Evolutionary conservation across 805 yeast species (phyloP).

Genomic region (Saturnispora gosingensis): DNA sequence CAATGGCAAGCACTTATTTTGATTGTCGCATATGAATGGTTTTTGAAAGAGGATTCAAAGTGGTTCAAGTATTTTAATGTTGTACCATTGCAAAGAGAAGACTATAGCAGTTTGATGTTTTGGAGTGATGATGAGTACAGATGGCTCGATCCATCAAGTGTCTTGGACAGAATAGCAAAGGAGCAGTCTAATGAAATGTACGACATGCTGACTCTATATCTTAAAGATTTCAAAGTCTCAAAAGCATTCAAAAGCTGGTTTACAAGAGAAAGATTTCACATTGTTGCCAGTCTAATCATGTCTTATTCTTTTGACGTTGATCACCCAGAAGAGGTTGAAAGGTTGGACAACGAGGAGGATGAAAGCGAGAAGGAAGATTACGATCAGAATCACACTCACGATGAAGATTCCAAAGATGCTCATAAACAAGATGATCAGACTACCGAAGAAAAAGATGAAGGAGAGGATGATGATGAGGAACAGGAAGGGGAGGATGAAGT

Average conservation of each 20-base stretch:
- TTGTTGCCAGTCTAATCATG: slow-evolving; percentile 73
- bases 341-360: slow-evolving; percentile 24
- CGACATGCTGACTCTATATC: slow-evolving; percentile 31
- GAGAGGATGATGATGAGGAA: slow-evolving; percentile 22
- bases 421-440: slow-evolving; percentile 24
- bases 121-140: slow-evolving; percentile 62
- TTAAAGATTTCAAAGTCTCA: slow-evolving; percentile 26
- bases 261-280: slow-evolving; percentile 52
- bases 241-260: slow-evolving; percentile 22
- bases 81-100: slow-evolving; percentile 39
- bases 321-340: slow-evolving; percentile 23
- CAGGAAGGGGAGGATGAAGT: slow-evolving; percentile 14
- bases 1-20: slow-evolving; percentile 78
- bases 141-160: slow-evolving; percentile 57
- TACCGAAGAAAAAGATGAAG: slow-evolving; percentile 30
- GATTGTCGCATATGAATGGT: slow-evolving; percentile 53
- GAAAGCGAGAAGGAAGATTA: slow-evolving; percentile 14
- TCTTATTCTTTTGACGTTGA: slow-evolving; percentile 87
- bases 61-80: slow-evolving; percentile 71
- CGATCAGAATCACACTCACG: background rate
- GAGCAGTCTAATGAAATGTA: slow-evolving; percentile 57
- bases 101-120: slow-evolving; percentile 63
- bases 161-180: slow-evolving; percentile 62
- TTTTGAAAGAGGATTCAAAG: slow-evolving; percentile 35
- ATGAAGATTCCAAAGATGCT: slow-evolving; percentile 15